Percentiles rank a stretch among this genome's conserved stretches.
Conservation (phyloP, 164 flowering plant genomes). For the Cinnamomum micranthum region DNA sequence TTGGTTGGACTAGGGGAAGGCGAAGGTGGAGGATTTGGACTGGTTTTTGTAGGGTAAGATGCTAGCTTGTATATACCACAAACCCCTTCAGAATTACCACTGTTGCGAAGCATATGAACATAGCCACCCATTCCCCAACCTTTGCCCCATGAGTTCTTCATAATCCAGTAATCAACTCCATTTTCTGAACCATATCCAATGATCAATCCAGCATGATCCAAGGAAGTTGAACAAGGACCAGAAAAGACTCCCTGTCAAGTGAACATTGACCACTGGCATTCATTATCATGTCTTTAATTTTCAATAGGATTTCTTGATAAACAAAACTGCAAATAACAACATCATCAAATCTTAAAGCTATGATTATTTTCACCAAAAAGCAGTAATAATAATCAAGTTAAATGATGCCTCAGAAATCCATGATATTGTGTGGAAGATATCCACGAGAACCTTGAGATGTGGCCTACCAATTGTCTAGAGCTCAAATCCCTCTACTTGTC, state of each 20-base stretch:
- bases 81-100: slow-evolving; percentile 51
- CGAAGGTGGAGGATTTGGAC: slow-evolving; percentile 81
- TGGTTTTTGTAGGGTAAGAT: slow-evolving; percentile 80
- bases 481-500: too few species aligned
- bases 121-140: slow-evolving; percentile 86
- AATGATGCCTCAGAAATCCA: too few species aligned
- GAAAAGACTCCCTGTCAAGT: slow-evolving; percentile 63
- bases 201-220: slow-evolving; percentile 81
- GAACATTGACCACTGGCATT: not conserved
- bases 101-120: slow-evolving; percentile 61
- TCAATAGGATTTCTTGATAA: not conserved
- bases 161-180: slow-evolving; percentile 83
- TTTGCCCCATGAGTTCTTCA: slow-evolving; percentile 90
- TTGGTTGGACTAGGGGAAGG: slow-evolving; percentile 74
- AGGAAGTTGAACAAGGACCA: slow-evolving; percentile 79
- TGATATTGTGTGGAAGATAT: too few species aligned
- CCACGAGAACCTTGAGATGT: too few species aligned
- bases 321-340: too few species aligned
- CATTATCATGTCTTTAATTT: not conserved
- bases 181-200: slow-evolving; percentile 80
- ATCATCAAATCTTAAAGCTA: too few species aligned
- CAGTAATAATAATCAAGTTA: too few species aligned
- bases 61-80: slow-evolving; percentile 92
- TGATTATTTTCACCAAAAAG: too few species aligned
- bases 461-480: too few species aligned